Base-by-base conservation (phyloP, 2,329 filamentous ascomycete species). In the Cercospora berteroae region DNA sequence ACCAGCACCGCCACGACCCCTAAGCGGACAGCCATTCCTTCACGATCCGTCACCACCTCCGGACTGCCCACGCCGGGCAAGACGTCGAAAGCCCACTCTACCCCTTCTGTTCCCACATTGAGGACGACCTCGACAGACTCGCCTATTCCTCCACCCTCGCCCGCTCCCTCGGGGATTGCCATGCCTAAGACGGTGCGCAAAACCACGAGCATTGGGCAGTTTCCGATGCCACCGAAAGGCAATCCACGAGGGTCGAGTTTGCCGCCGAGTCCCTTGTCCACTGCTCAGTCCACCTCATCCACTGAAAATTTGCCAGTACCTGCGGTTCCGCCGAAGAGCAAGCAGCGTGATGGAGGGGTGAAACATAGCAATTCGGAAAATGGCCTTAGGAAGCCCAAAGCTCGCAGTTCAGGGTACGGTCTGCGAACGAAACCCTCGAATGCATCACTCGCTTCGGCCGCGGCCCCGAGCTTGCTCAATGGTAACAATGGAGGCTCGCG, bases 201-300 rank as follows among this genome's bases (percentile, higher is more conserved):
- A 80, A 91, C 91, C 0, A 90, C 96, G 75, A 97, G 94, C 83
- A 96, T 97, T 76, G 94, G 94, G 77, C 90, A 93, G 0, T 97
- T 98, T 76, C 94, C 94, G 31, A 91, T 96, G 71, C 94, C 94
- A 13, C 94, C 94, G 13, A 89, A 89, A 72, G 87, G 85, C 86
- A 63, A 84, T 81, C 63, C 84, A 86, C 71, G 74, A 60, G 81
- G 83, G 58, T 82, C 82, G 73, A 93, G 85, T 80, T 82, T 88
- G 65, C 91, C 87, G 61, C 87, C 84, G 64, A 86, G 77, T 79
- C 85, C 75, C 73, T 81, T 81, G 55, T 82, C 77, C 62, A 78
- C 85, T 18, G 48, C 61, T 13, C 61, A 63, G 29, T 82, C 80
- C 67, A 87, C 86, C 48, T 82, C 81, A 8, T 68, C 72, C 16